phyloP scores from a whole-genome alignment of 2,329 filamentous ascomycete species.

The Mollisia scopiformis region DNA sequence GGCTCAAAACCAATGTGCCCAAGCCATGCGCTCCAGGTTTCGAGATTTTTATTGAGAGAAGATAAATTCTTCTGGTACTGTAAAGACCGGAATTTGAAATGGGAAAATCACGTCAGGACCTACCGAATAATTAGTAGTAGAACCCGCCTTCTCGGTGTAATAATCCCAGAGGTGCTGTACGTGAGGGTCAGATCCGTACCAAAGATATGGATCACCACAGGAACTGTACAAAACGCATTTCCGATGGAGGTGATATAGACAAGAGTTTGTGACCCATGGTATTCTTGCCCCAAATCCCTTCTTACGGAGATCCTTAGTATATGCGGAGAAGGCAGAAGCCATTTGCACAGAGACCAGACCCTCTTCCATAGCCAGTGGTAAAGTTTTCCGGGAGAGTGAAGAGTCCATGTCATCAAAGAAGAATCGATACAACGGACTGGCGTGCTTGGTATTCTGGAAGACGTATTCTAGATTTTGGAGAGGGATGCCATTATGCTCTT shows the following conservation, averaged over 20 bases:
- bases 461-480: not conserved
- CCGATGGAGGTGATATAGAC: not conserved
- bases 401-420: not conserved
- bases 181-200: too few relatives aligned
- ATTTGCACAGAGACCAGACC: not conserved
- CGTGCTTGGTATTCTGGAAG: not conserved
- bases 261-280: not conserved
- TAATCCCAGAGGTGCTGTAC: too few relatives aligned
- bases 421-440: not conserved
- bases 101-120: too few relatives aligned
- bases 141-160: too few relatives aligned
- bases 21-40: too few relatives aligned
- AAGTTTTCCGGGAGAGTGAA: not conserved
- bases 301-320: not conserved
- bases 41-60: too few relatives aligned
- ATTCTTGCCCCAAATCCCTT: not conserved
- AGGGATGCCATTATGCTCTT: not conserved
- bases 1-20: too few relatives aligned
- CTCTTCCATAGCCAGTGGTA: not conserved
- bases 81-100: too few relatives aligned
- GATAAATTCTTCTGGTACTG: too few relatives aligned
- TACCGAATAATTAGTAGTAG: too few relatives aligned
- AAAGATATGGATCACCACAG: too few relatives aligned
- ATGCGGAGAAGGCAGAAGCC: not conserved
- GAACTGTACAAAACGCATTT: too few relatives aligned